Conservation (phyloP, 1,139 yeast species). For the Sugiyamaella pinicola region DNA sequence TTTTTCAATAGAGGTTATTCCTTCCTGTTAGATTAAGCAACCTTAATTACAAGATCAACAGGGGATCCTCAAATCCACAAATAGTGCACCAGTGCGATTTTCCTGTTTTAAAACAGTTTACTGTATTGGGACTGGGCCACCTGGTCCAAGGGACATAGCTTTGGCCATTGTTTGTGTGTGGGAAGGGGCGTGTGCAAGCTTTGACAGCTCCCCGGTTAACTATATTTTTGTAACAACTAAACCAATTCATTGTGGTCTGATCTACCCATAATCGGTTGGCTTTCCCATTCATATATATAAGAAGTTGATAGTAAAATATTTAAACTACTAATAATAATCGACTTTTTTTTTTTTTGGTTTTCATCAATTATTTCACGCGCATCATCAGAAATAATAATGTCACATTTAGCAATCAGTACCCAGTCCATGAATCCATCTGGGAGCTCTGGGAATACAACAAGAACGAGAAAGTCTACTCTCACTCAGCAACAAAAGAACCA, state of each 20-base stretch:
- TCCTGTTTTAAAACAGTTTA: constrained; percentile 6
- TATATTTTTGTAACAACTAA: constrained; percentile 7
- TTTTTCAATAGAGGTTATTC: constrained; percentile 13
- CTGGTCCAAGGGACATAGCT: constrained; percentile 8
- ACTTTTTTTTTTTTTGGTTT: no score
- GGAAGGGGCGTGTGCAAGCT: constrained; percentile 1
- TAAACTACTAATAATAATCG: not conserved
- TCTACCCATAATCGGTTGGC: not conserved
- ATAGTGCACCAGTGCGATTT: constrained; percentile 6
- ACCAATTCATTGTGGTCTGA: constrained; percentile 5
- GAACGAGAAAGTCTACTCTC: constrained; percentile 37
- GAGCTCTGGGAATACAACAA: not conserved
- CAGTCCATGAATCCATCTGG: not conserved
- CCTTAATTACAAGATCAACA: constrained; percentile 17
- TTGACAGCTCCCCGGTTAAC: constrained; percentile 15
- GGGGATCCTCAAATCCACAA: constrained; percentile 7
- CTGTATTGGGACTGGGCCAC: constrained; percentile 10
- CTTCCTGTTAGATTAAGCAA: constrained; percentile 18
- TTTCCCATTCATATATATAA: constrained; percentile 4
- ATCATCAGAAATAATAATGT: constrained; percentile 6
- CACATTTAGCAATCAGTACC: not conserved
- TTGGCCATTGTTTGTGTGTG: constrained; percentile 12
- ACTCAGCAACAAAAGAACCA: constrained; percentile 48
- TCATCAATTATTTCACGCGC: no score
- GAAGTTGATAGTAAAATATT: not conserved